Percentiles rank a stretch among this genome's conserved stretches.
These are phyloP conservation scores for Aspergillus persii DNA, from an alignment of 2,329 filamentous ascomycete genomes.

Conservation along the genomic window DNA sequence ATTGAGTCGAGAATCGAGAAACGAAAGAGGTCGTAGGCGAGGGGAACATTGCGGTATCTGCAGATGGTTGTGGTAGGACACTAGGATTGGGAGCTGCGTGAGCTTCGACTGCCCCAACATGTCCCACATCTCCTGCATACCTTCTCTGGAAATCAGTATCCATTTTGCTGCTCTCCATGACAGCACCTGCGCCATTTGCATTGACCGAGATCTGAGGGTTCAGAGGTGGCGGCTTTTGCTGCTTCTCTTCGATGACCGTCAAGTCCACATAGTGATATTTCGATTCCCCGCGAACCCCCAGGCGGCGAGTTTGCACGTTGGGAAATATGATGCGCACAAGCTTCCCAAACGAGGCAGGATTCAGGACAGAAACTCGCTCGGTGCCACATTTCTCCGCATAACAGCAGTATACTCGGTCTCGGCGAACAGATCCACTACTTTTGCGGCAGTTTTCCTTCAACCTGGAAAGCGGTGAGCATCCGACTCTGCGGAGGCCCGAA, in stretches of 20 bases:
- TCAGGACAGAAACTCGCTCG: slow-evolving; percentile 89
- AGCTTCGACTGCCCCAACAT: slow-evolving; percentile 8
- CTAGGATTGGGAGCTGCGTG: slow-evolving; percentile 25
- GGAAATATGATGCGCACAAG: slow-evolving; percentile 95
- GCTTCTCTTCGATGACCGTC: slow-evolving; percentile 47
- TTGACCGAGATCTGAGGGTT: slow-evolving; percentile 26
- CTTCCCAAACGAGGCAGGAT: slow-evolving; percentile 96
- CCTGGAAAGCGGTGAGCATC: slow-evolving; percentile 30
- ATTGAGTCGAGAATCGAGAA: slow-evolving; percentile 27
- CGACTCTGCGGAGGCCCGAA: not conserved
- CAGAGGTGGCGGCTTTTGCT: slow-evolving; percentile 31
- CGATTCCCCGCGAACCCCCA: slow-evolving; percentile 92
- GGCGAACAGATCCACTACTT: slow-evolving; percentile 68
- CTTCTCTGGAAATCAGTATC: slow-evolving; percentile 30
- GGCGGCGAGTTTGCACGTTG: slow-evolving; percentile 83
- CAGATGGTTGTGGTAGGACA: slow-evolving; percentile 29
- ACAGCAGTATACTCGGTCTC: slow-evolving; percentile 90
- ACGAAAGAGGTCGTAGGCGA: slow-evolving; percentile 39
- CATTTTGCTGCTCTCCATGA: slow-evolving; percentile 23
- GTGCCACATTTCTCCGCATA: slow-evolving; percentile 92
- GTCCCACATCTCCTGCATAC: slow-evolving; percentile 17
- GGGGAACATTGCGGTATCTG: slow-evolving; percentile 41
- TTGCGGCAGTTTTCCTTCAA: slow-evolving; percentile 48
- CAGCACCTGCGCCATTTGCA: slow-evolving; percentile 15
- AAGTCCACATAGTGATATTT: slow-evolving; percentile 85